A percentile compares a stretch with the other conserved stretches of the same genome.
phyloP scores from a whole-genome alignment of 495 filamentous ascomycete genomes.

The Penicillium goetzii region DNA sequence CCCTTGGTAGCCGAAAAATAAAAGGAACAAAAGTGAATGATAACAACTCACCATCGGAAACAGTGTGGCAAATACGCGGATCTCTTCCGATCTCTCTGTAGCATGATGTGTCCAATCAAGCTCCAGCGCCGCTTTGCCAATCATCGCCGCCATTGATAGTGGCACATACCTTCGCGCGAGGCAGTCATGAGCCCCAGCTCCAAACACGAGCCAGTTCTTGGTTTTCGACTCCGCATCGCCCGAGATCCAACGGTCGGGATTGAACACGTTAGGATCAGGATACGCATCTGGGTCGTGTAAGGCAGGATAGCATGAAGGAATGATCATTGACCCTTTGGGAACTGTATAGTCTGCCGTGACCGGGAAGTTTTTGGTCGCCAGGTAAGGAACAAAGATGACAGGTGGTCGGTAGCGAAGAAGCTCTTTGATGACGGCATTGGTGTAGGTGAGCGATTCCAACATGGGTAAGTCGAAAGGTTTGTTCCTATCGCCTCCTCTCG shows the following conservation, averaged over 20 bases:
- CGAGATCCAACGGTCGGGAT: slow-evolving; percentile 84
- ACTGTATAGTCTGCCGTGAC: slow-evolving; percentile 81
- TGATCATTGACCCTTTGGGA: slow-evolving; percentile 88
- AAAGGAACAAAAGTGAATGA: too few species aligned
- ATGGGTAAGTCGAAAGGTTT: slow-evolving; percentile 72
- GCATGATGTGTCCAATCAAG: slow-evolving; percentile 85
- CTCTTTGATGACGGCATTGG: slow-evolving; percentile 86
- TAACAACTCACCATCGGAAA: slow-evolving; percentile 80
- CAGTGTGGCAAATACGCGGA: slow-evolving; percentile 93
- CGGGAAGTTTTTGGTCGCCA: slow-evolving; percentile 87
- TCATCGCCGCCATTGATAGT: slow-evolving; percentile 79
- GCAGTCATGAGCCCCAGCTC: slow-evolving; percentile 90
- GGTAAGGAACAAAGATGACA: slow-evolving; percentile 94
- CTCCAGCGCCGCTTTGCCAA: slow-evolving; percentile 82
- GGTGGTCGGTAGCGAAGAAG: slow-evolving; percentile 90
- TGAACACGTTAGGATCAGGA: slow-evolving; percentile 76
- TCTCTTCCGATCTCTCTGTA: slow-evolving; percentile 79
- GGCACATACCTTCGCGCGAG: slow-evolving; percentile 86
- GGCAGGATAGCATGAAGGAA: slow-evolving; percentile 83
- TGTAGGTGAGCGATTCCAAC: slow-evolving; percentile 86
- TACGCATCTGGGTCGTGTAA: slow-evolving; percentile 91
- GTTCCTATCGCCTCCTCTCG: slow-evolving; percentile 71
- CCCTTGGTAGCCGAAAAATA: too few species aligned
- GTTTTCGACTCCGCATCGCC: slow-evolving; percentile 87
- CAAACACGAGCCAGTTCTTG: slow-evolving; percentile 97